phyloP scores from a whole-genome alignment of 2,329 filamentous ascomycete genomes.

The Ramichloridium luteum region DNA sequence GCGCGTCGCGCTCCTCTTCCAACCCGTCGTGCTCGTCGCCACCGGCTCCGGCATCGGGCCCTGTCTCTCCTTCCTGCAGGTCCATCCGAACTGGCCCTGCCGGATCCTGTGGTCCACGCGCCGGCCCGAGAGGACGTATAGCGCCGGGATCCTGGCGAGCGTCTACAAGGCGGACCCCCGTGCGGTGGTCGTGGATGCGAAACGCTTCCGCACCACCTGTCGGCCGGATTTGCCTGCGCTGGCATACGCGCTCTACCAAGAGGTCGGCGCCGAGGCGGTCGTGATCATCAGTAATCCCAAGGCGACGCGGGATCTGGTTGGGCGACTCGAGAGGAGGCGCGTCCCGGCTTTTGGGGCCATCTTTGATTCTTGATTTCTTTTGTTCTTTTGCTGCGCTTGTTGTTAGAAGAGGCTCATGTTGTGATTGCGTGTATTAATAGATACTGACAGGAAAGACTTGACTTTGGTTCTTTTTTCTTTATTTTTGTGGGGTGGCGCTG shows the following conservation, averaged over 20 bases:
- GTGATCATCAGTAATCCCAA: constrained; percentile 60
- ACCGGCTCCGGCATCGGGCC: constrained; percentile 66
- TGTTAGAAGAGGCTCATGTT: too few relatives aligned
- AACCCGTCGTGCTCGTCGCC: constrained; percentile 52
- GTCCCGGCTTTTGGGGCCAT: constrained; percentile 61
- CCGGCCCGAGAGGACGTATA: constrained; percentile 50
- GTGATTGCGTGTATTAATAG: too few relatives aligned
- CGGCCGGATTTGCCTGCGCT: constrained; percentile 49
- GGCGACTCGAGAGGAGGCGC: constrained; percentile 53
- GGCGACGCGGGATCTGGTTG: constrained; percentile 56
- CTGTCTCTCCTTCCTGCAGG: constrained; percentile 49
- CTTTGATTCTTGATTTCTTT: constrained; percentile 58
- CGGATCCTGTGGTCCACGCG: constrained; percentile 60
- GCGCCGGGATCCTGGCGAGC: constrained; percentile 41
- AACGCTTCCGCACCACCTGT: constrained; percentile 31
- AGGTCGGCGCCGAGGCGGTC: constrained; percentile 50
- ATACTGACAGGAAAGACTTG: too few relatives aligned
- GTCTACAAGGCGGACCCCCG: constrained; percentile 47
- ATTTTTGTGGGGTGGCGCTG: too few relatives aligned
- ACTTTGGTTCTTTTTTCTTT: too few relatives aligned
- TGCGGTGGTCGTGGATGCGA: constrained; percentile 58
- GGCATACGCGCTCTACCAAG: constrained; percentile 38
- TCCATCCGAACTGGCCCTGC: constrained; percentile 32
- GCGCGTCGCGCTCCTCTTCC: constrained; percentile 54
- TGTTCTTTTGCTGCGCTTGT: too few relatives aligned